These are phyloP conservation scores for Tephrocybe sp. DNA, from an alignment of 768 basidiomycete genomes.

Conservation along the genomic window DNA sequence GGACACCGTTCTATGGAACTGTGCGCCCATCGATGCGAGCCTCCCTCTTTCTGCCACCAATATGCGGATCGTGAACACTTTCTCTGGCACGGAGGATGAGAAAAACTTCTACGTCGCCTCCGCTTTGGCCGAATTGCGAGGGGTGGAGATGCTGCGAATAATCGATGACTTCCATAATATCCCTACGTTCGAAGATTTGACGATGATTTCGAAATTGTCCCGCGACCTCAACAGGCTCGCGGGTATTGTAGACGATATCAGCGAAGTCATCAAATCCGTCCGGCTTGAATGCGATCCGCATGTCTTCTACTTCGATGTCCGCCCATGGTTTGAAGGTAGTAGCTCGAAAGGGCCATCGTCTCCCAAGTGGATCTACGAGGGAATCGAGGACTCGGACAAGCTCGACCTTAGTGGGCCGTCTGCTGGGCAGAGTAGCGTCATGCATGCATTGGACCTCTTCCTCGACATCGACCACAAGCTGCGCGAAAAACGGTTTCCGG, in stretches of 20 bases:
- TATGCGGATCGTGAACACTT: conserved; percentile 67
- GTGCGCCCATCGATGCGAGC: conserved; percentile 55
- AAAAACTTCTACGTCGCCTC: conserved; percentile 83
- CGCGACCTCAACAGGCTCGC: conserved; percentile 69
- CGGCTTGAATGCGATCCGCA: conserved; percentile 76
- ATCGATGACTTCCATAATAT: conserved; percentile 85
- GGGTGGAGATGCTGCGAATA: conserved; percentile 81
- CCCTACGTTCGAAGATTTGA: conserved; percentile 61
- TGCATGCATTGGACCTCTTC: conserved; percentile 84
- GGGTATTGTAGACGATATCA: conserved; percentile 70
- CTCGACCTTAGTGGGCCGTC: conserved; percentile 84
- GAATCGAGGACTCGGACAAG: conserved; percentile 52
- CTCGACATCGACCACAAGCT: conserved; percentile 88
- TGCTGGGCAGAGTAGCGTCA: conserved; percentile 90
- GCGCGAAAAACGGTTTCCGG: conserved; percentile 62
- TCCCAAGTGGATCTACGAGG: conserved; percentile 76
- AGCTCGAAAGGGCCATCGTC: conserved; percentile 50
- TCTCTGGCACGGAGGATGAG: conserved; percentile 87
- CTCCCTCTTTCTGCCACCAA: conserved; percentile 67
- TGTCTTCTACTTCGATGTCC: conserved; percentile 83
- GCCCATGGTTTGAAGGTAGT: conserved; percentile 93
- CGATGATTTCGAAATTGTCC: conserved; percentile 64
- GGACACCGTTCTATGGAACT: conserved; percentile 96
- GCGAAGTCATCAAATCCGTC: conserved; percentile 64
- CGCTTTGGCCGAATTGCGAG: conserved; percentile 80